Base-by-base conservation (phyloP, 2,329 filamentous ascomycete genomes). In the Tolypocladium capitatum region DNA sequence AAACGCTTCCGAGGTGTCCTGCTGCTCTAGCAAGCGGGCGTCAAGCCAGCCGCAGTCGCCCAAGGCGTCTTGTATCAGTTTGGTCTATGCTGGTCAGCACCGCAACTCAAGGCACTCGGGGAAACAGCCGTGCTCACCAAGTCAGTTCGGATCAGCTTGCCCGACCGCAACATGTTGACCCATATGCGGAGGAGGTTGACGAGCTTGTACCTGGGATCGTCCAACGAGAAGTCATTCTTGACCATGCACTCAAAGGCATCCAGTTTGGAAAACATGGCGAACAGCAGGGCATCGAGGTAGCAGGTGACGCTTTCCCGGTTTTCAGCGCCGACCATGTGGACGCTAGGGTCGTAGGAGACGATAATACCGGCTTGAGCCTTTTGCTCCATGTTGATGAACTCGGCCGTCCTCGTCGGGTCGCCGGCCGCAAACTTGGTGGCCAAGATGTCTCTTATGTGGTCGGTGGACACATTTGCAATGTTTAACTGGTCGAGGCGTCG, bases 1-100 rank as follows among this genome's bases (percentile, higher is more conserved):
- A 61, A 97, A 97, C 1, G 90, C 90, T 65, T 98, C 92, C 0
- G 92, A 96, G 0, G 88, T 87, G 64, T 98, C 92, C 66, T 98
- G 92, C 60, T 97, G 92, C 56, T 82, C 77, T n/a, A 86, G 61
- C 49, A 77, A 67, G 21, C 77, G 76, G 43, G 90, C 90, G 49
- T 94, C 89, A 55, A 76, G 69, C 92, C 92, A 97, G 4, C 91
- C 92, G 62, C 90, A 96, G 46, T 83, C 83, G 18, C 84, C 83
- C 35, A 97, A 66, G 10, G 88, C 75, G 36, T 91, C 80, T 65
- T 96, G 90, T 14, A 98, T 75, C 53, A 88, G 74, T 63, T 84
- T 78, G 8, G 87, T 94, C 84, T 91, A 56, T 20, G 16, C 11
- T 20, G 11, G 47, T 59, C 48, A 60, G 55, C 44, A 38, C 16